These are phyloP conservation scores for Aureobasidium vineae DNA, from an alignment of 2,329 filamentous ascomycete genomes.

Conservation along the genomic window DNA sequence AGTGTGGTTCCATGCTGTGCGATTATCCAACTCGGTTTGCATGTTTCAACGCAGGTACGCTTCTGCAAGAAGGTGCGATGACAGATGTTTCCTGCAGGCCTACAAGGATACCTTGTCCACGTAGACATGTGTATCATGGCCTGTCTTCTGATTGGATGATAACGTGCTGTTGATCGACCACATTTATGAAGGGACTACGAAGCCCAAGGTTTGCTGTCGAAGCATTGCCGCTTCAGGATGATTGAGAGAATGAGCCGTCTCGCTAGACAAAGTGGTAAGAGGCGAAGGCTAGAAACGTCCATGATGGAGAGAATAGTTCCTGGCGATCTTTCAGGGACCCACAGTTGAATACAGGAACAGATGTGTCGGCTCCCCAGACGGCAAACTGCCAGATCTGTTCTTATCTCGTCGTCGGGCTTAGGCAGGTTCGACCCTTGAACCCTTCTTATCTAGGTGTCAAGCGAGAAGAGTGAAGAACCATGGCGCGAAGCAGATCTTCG, in stretches of 20 bases:
- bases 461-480: not conserved
- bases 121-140: not conserved
- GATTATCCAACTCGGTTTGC: not conserved
- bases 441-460: not conserved
- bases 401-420: not conserved
- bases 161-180: not conserved
- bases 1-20: not conserved
- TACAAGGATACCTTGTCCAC: not conserved
- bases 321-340: not conserved
- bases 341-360: constrained; percentile 1
- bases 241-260: not conserved
- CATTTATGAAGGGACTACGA: not conserved
- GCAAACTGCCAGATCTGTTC: not conserved
- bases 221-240: not conserved
- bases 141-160: constrained; percentile 14
- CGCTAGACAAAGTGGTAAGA: not conserved
- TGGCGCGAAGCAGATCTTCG: not conserved
- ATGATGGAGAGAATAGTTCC: not conserved
- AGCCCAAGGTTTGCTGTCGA: not conserved
- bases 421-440: not conserved
- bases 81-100: not conserved
- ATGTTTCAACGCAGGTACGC: constrained; percentile 9
- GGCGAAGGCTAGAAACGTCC: not conserved
- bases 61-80: not conserved
- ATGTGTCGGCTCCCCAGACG: constrained; percentile 12